Conservation (phyloP, 441 rosid species). For the Populus hybrid region DNA sequence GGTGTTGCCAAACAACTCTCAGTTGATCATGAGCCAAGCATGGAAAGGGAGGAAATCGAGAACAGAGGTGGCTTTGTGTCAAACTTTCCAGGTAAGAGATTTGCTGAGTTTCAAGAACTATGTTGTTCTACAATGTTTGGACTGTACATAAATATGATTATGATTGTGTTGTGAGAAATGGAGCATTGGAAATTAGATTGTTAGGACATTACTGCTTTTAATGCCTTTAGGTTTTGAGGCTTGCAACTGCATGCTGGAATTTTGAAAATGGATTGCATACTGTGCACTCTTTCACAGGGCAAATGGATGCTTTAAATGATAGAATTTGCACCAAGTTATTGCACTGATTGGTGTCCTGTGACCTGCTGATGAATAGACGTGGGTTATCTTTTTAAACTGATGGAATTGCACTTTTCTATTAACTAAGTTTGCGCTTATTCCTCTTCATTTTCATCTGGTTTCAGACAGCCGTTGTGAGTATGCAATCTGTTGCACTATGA, state of each 20-base stretch:
- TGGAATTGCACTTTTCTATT: background rate
- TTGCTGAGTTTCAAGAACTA: background rate
- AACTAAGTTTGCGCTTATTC: no score
- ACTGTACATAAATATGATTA: background rate
- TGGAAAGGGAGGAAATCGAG: slow-evolving; percentile 67
- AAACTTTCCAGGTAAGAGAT: slow-evolving; percentile 65
- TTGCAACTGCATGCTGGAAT: background rate
- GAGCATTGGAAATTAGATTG: background rate
- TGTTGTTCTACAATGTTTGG: background rate
- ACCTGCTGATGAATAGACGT: background rate
- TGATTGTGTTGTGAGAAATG: background rate
- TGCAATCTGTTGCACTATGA: background rate
- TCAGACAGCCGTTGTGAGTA: background rate
- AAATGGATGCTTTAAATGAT: background rate
- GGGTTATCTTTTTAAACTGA: background rate
- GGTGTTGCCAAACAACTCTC: slow-evolving; percentile 76
- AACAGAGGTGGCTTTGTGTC: slow-evolving; percentile 86
- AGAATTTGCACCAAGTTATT: background rate
- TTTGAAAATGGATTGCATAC: background rate
- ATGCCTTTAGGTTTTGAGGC: background rate
- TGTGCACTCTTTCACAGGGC: background rate
- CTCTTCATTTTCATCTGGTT: background rate
- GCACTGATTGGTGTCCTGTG: background rate
- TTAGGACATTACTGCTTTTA: background rate
- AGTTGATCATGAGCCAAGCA: slow-evolving; percentile 79